These are phyloP conservation scores for Candida sp. DNA, from an alignment of 1,139 yeast species.

Conservation along the genomic window DNA sequence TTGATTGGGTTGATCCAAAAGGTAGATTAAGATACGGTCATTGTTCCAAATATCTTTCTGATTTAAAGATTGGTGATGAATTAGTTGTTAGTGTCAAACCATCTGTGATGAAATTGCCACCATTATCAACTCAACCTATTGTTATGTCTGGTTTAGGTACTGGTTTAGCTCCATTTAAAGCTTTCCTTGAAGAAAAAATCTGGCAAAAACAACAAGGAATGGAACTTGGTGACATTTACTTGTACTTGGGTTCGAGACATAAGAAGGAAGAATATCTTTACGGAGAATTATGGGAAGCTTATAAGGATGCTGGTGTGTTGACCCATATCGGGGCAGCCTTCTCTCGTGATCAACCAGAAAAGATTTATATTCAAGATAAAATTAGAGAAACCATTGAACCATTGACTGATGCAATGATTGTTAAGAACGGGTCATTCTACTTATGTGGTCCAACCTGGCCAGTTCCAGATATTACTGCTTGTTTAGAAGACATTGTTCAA, in stretches of 20 bases:
- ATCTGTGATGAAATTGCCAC: constrained; percentile 95
- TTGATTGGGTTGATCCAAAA: constrained; percentile 88
- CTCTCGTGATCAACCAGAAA: constrained; percentile 95
- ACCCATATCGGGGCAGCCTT: constrained; percentile 98
- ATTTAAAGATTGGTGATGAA: constrained; percentile 76
- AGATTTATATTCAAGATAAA: constrained; percentile 93
- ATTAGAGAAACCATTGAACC: constrained; percentile 74
- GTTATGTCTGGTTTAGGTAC: constrained; percentile 98
- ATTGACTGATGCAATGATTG: constrained; percentile 75
- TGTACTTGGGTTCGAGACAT: constrained; percentile 94
- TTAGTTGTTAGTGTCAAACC: constrained; percentile 95
- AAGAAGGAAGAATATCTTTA: constrained; percentile 93
- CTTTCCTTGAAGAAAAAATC: constrained; percentile 91
- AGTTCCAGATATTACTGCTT: constrained; percentile 93
- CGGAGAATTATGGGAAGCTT: constrained; percentile 98
- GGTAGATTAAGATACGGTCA: constrained; percentile 93
- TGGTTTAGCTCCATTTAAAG: constrained; percentile 98
- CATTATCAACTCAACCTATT: constrained; percentile 81
- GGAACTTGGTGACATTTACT: constrained; percentile 85
- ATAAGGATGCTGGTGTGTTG: constrained; percentile 84
- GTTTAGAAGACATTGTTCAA: constrained; percentile 75
- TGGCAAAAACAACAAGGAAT: constrained; percentile 90
- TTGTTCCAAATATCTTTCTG: constrained; percentile 87
- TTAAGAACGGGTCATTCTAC: constrained; percentile 84
- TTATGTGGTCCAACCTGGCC: constrained; percentile 99